These are phyloP conservation scores for Podospora tetraspora DNA, from an alignment of 495 filamentous ascomycete genomes.

Conservation along the genomic window DNA sequence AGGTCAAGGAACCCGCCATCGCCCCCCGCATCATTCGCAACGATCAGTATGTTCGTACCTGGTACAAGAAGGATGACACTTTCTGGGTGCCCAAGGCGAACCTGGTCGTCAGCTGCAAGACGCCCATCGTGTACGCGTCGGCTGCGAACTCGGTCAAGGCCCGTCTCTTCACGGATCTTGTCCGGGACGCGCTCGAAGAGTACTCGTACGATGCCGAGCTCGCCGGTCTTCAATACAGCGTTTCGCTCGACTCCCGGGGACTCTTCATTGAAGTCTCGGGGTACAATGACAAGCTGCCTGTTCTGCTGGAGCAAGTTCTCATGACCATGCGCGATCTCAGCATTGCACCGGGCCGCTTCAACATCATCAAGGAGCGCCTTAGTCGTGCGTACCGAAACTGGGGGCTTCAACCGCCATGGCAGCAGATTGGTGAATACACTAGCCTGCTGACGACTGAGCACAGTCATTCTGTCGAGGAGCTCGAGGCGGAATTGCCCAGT, in stretches of 20 bases:
- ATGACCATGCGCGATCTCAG: constrained; percentile 79
- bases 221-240: constrained; percentile 79
- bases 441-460: constrained; percentile 72
- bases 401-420: constrained; percentile 81
- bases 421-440: constrained; percentile 81
- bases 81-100: constrained; percentile 98
- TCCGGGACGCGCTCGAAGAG: constrained; percentile 83
- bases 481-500: constrained; percentile 66
- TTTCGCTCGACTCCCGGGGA: constrained; percentile 63
- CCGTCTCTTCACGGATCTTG: constrained; percentile 78
- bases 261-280: constrained; percentile 76
- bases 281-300: constrained; percentile 93
- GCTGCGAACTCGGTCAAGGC: constrained; percentile 73
- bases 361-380: constrained; percentile 85
- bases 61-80: constrained; percentile 98
- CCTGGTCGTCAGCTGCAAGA: constrained; percentile 72
- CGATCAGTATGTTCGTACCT: constrained; percentile 75
- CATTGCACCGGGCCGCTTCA: constrained; percentile 76
- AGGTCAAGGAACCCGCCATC: constrained; percentile 65
- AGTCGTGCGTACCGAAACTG: constrained; percentile 73
- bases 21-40: constrained; percentile 82
- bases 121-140: constrained; percentile 68
- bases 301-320: constrained; percentile 86
- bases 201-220: constrained; percentile 97
- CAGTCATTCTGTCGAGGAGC: constrained; percentile 75